A percentile compares a stretch with the other conserved stretches of the same genome.
Evolutionary conservation across 169 alveolate genomes (phyloP).

Genomic region (Babesia sp.): DNA sequence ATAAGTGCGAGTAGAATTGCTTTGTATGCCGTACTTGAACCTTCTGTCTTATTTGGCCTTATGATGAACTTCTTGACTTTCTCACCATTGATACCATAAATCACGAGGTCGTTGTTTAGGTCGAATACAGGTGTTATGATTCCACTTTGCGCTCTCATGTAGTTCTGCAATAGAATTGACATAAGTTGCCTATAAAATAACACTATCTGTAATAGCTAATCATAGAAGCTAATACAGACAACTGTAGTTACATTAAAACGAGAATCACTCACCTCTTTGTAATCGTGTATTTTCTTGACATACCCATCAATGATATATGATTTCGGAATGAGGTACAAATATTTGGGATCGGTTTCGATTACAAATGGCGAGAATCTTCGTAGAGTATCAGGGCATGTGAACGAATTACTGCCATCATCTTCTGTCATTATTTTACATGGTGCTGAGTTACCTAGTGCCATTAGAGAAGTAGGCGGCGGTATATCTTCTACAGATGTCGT

Average conservation of each 20-base stretch:
- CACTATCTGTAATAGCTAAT: not conserved
- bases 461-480: not conserved
- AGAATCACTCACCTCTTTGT: not conserved
- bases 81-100: conserved; percentile 38
- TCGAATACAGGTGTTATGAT: conserved; percentile 33
- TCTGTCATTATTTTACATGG: not conserved
- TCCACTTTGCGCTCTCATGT: conserved; percentile 1
- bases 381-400: not conserved
- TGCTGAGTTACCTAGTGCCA: not conserved
- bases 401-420: not conserved
- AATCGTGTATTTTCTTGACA: conserved; percentile 1
- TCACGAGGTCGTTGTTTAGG: not conserved
- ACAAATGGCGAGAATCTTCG: conserved; percentile 12
- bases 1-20: conserved; percentile 6
- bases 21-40: not conserved
- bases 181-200: not conserved
- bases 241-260: not conserved
- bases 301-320: conserved; percentile 10
- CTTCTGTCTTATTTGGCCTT: not conserved
- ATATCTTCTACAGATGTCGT: not conserved
- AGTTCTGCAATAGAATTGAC: conserved; percentile 25
- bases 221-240: not conserved
- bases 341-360: conserved; percentile 38
- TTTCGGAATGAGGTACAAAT: conserved; percentile 16
- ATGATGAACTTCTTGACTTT: conserved; percentile 19